Evolutionary conservation across 441 rosid genomes (phyloP).

Genomic region (Rhodomyrtus psidioides): DNA sequence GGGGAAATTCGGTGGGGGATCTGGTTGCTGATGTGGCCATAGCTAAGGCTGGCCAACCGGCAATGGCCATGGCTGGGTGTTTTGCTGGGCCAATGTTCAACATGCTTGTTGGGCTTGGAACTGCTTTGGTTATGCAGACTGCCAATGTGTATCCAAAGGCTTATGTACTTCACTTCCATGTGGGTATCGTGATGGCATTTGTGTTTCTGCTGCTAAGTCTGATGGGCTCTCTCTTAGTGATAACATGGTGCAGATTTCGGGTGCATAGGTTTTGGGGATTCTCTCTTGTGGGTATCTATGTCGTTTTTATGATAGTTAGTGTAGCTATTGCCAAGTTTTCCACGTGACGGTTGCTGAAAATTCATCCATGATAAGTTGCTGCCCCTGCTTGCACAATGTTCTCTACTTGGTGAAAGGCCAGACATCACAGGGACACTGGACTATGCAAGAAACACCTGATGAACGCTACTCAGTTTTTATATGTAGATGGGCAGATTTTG

Average conservation of each 20-base stretch:
- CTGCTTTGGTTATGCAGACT: conserved; percentile 74
- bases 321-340: conserved; percentile 54
- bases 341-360: not conserved
- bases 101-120: conserved; percentile 95
- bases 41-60: conserved; percentile 95
- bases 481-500: not conserved
- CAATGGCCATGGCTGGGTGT: conserved; percentile 99
- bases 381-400: not conserved
- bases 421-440: not conserved
- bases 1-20: conserved; percentile 98
- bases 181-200: conserved; percentile 77
- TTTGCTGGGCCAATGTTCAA: conserved; percentile 98
- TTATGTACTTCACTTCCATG: conserved; percentile 63
- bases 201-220: conserved; percentile 83
- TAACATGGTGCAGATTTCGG: conserved; percentile 90
- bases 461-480: not conserved
- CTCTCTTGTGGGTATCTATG: conserved; percentile 84
- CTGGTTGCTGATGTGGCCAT: conserved; percentile 95
- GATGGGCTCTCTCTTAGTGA: conserved; percentile 87
- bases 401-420: not conserved
- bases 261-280: conserved; percentile 92
- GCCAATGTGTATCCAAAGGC: conserved; percentile 67
- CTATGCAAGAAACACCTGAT: not conserved
- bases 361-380: not conserved
- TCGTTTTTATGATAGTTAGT: conserved; percentile 56